These are phyloP conservation scores for Xylaria castorea DNA, from an alignment of 495 filamentous ascomycete genomes.

Conservation along the genomic window DNA sequence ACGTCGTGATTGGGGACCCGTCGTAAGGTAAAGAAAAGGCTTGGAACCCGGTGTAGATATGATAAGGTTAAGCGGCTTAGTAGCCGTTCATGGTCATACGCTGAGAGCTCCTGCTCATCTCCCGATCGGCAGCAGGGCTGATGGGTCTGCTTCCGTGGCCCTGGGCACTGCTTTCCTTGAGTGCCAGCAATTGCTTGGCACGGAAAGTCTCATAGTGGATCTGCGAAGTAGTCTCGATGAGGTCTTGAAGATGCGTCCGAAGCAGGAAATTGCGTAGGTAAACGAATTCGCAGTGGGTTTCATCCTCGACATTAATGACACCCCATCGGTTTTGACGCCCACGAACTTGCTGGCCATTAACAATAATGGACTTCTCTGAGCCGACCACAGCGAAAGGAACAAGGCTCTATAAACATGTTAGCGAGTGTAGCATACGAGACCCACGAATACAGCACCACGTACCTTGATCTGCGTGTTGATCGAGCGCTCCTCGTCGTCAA, in stretches of 20 bases:
- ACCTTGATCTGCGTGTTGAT: conserved; percentile 97
- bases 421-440: conserved; percentile 32
- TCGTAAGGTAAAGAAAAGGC: conserved; percentile 5
- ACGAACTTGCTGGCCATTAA: conserved; percentile 96
- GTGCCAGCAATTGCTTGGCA: conserved; percentile 94
- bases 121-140: conserved; percentile 89
- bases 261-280: conserved; percentile 98
- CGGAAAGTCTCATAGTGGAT: conserved; percentile 99
- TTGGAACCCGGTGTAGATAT: conserved; percentile 27
- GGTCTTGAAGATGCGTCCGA: conserved; percentile 93
- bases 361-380: conserved; percentile 95
- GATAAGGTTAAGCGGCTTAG: conserved; percentile 51
- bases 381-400: conserved; percentile 98
- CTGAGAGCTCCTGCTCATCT: conserved; percentile 95
- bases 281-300: conserved; percentile 99
- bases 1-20: background rate
- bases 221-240: conserved; percentile 99
- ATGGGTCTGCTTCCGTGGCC: conserved; percentile 90
- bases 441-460: conserved; percentile 16
- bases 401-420: conserved; percentile 68
- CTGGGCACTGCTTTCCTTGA: conserved; percentile 96
- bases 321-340: conserved; percentile 99
- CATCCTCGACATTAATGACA: conserved; percentile 99
- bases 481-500: conserved; percentile 94
- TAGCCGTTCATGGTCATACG: conserved; percentile 98